Conservation (phyloP, 75 land plant genomes). For the Cupressus sempervirens region DNA sequence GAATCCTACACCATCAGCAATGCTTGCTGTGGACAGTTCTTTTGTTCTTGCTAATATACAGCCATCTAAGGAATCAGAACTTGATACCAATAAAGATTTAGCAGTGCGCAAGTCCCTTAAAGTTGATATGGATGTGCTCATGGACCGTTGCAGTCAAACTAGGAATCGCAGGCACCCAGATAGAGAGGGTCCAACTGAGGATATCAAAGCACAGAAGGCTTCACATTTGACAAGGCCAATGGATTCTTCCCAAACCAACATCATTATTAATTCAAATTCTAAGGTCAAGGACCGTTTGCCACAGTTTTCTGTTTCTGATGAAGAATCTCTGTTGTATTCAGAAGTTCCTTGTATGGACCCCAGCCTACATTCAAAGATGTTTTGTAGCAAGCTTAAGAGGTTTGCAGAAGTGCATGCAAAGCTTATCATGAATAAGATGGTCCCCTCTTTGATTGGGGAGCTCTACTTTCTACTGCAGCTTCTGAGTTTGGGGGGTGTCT, state of each 20-base stretch:
- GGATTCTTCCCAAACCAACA: background rate
- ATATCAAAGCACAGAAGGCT: background rate
- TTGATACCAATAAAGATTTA: slow-evolving; percentile 7
- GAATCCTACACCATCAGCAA: slow-evolving; percentile 31
- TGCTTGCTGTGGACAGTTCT: slow-evolving; percentile 36
- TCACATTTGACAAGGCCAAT: background rate
- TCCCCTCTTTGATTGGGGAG: slow-evolving; percentile 36
- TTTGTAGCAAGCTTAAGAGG: slow-evolving; percentile 13
- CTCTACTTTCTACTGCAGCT: slow-evolving; percentile 31
- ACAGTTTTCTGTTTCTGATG: background rate
- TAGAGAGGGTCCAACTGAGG: background rate
- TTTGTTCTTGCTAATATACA: slow-evolving; percentile 31
- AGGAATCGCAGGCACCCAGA: slow-evolving; percentile 17
- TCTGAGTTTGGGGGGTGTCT: slow-evolving; percentile 22
- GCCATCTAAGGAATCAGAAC: background rate
- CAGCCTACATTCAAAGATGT: background rate
- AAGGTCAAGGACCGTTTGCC: slow-evolving; percentile 1
- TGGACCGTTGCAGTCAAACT: slow-evolving; percentile 22
- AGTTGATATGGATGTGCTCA: slow-evolving; percentile 40
- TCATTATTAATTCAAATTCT: background rate
- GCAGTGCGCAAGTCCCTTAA: slow-evolving; percentile 19
- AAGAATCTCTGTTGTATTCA: slow-evolving; percentile 2
- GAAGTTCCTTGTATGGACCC: background rate
- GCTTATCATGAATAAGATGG: slow-evolving; percentile 24
- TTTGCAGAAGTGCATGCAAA: slow-evolving; percentile 38